A percentile compares a stretch with the other conserved stretches of the same genome.
Conservation (phyloP, 306 rosid genomes). For the Lathyrus oleraceus region DNA sequence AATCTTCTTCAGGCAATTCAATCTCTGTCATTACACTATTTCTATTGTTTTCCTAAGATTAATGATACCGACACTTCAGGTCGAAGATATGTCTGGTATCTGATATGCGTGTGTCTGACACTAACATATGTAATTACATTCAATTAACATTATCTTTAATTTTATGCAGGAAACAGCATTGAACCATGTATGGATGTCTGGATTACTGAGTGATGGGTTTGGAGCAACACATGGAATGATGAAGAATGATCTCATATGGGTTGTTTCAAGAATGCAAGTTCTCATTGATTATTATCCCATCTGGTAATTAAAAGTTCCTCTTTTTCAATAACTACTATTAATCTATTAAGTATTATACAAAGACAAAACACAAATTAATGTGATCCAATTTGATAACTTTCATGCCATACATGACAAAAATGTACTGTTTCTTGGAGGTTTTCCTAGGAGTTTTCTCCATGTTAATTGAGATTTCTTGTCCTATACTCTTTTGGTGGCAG, state of each 20-base stretch:
- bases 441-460: conserved; percentile 36
- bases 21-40: background rate
- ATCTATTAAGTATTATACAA: background rate
- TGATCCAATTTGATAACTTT: conserved; percentile 15
- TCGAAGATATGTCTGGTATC: background rate
- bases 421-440: conserved; percentile 27
- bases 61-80: background rate
- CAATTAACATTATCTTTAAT: background rate
- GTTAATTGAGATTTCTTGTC: conserved; percentile 20
- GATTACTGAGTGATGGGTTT: conserved; percentile 85
- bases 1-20: conserved; percentile 78
- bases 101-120: background rate
- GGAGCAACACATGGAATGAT: conserved; percentile 97
- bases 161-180: conserved; percentile 80
- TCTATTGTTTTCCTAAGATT: background rate
- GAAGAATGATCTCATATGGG: conserved; percentile 88
- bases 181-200: conserved; percentile 97
- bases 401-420: conserved; percentile 19
- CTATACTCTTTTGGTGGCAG: conserved; percentile 14
- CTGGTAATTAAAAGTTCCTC: conserved; percentile 52
- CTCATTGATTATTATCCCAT: conserved; percentile 76
- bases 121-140: background rate
- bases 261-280: conserved; percentile 92
- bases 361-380: conserved; percentile 18
- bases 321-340: background rate